Conservation (phyloP, 768 basidiomycete genomes). For the Mrakia gelida region DNA sequence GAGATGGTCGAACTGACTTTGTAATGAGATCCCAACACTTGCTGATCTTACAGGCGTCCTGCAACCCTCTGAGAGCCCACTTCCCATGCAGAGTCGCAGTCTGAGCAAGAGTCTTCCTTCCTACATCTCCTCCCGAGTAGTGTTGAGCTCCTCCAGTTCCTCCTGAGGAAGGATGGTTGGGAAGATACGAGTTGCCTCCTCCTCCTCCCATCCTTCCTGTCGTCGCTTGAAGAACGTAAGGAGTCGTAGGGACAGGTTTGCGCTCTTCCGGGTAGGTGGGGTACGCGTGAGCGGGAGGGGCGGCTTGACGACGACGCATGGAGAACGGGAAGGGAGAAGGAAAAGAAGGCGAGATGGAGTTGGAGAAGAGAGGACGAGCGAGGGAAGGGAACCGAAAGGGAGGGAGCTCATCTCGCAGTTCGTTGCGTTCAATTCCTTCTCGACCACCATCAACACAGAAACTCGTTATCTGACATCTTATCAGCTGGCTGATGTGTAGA, state of each 20-base stretch:
- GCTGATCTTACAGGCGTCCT: slow-evolving; percentile 38
- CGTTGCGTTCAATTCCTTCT: background rate
- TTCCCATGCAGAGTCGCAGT: slow-evolving; percentile 6
- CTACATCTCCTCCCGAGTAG: background rate
- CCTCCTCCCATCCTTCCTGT: background rate
- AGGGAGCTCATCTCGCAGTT: background rate
- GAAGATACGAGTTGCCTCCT: background rate
- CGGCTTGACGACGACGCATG: slow-evolving; percentile 27
- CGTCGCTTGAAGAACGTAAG: background rate
- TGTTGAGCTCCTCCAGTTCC: slow-evolving; percentile 4
- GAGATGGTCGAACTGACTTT: slow-evolving; percentile 35
- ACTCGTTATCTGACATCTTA: background rate
- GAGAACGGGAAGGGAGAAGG: background rate
- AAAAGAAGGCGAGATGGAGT: background rate
- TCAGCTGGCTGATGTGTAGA: too few relatives aligned
- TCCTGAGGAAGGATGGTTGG: slow-evolving; percentile 8
- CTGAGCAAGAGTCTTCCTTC: slow-evolving; percentile 2
- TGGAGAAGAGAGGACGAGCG: background rate
- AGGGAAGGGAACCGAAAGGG: background rate
- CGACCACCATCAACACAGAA: background rate
- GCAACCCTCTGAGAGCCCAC: slow-evolving; percentile 35
- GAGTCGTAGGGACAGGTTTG: background rate
- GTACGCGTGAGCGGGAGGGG: slow-evolving; percentile 9
- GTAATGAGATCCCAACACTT: slow-evolving; percentile 40
- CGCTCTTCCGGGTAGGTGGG: background rate